These are phyloP conservation scores for Verbascum thapsus DNA, from an alignment of 257 asterid species.

Conservation along the genomic window DNA sequence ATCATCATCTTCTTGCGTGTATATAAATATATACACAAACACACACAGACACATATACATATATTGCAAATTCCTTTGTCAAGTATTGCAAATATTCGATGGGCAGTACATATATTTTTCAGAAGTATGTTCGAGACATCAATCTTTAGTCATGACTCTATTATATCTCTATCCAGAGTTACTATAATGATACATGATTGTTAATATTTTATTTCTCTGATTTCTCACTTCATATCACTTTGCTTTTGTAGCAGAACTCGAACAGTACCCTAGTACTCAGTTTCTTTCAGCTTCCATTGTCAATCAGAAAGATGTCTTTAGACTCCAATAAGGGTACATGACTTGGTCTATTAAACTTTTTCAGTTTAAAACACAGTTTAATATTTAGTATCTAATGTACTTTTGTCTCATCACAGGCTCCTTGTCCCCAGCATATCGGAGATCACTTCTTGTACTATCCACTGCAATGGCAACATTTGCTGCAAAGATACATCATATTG, in stretches of 20 bases:
- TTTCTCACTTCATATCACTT: slow-evolving; percentile 9
- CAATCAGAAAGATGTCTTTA: slow-evolving; percentile 72
- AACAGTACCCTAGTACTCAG: slow-evolving; percentile 52
- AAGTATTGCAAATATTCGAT: no score
- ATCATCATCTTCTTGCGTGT: neutral
- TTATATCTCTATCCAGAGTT: neutral
- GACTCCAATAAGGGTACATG: slow-evolving; percentile 59
- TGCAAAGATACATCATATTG: slow-evolving; percentile 68
- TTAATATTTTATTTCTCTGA: slow-evolving; percentile 1
- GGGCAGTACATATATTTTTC: neutral
- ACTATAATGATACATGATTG: slow-evolving; percentile 11
- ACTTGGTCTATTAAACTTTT: slow-evolving; percentile 16
- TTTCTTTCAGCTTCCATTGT: slow-evolving; percentile 82
- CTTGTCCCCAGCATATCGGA: slow-evolving; percentile 64
- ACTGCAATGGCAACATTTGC: slow-evolving; percentile 75
- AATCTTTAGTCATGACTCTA: neutral
- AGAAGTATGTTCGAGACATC: neutral
- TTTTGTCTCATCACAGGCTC: slow-evolving; percentile 51
- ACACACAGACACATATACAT: no score
- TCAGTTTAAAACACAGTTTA: neutral
- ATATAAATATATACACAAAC: no score
- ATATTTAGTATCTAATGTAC: slow-evolving; percentile 18
- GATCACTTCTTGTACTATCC: slow-evolving; percentile 77
- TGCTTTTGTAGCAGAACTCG: slow-evolving; percentile 55
- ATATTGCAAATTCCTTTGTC: neutral